Evolutionary conservation across 495 filamentous ascomycete species (phyloP).

Genomic region (Recurvomyces mirabilis): DNA sequence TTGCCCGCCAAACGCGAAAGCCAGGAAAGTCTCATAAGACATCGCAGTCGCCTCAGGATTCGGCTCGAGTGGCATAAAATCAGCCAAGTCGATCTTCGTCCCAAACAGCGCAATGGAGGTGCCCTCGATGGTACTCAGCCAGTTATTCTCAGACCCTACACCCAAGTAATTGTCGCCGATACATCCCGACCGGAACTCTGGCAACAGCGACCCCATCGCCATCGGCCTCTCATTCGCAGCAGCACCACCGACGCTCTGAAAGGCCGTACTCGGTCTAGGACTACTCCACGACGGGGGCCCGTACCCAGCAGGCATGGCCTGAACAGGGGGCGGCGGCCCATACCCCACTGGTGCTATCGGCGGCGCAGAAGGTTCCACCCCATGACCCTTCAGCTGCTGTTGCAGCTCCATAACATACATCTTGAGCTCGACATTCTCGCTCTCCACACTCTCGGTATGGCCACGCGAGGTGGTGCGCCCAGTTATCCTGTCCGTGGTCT

Average conservation of each 20-base stretch:
- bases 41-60: slow-evolving; percentile 52
- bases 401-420: slow-evolving; percentile 27
- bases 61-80: slow-evolving; percentile 53
- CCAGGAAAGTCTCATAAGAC: slow-evolving; percentile 56
- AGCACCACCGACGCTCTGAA: background rate
- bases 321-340: background rate
- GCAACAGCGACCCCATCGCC: slow-evolving; percentile 19
- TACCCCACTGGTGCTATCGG: background rate
- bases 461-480: slow-evolving; percentile 68
- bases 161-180: slow-evolving; percentile 61
- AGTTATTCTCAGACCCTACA: slow-evolving; percentile 52
- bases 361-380: slow-evolving; percentile 21
- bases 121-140: slow-evolving; percentile 61
- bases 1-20: slow-evolving; percentile 34
- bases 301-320: background rate
- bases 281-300: background rate
- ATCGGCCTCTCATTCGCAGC: slow-evolving; percentile 2
- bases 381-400: slow-evolving; percentile 28
- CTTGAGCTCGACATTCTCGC: slow-evolving; percentile 34
- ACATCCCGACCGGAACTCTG: slow-evolving; percentile 42
- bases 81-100: slow-evolving; percentile 63
- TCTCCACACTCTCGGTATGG: slow-evolving; percentile 45
- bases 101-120: slow-evolving; percentile 63
- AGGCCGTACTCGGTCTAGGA: too few species aligned
- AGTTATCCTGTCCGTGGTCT: slow-evolving; percentile 79